These are phyloP conservation scores for Gillenia trifoliata DNA, from an alignment of 306 rosid species.

Conservation along the genomic window DNA sequence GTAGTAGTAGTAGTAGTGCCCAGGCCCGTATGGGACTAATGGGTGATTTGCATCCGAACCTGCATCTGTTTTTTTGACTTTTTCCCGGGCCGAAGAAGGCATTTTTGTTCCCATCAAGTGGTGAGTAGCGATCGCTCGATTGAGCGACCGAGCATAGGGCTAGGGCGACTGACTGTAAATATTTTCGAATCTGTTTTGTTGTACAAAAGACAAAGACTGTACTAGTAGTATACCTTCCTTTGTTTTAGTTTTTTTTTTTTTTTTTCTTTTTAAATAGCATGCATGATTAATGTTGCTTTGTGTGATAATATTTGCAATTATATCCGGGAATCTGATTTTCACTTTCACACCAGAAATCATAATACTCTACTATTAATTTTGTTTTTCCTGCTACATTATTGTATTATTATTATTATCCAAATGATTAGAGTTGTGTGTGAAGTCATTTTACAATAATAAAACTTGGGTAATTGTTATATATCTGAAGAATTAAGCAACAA, in stretches of 20 bases:
- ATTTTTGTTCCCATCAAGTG: conserved; percentile 28
- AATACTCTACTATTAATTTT: too few relatives aligned
- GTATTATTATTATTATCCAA: too few relatives aligned
- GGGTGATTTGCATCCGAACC: conserved; percentile 8
- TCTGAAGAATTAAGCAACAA: too few relatives aligned
- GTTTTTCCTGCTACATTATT: too few relatives aligned
- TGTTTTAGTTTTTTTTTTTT: background rate
- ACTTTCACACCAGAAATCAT: too few relatives aligned
- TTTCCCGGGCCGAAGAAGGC: conserved; percentile 10
- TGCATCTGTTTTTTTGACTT: background rate
- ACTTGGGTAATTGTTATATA: too few relatives aligned
- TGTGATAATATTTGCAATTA: background rate
- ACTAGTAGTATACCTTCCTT: background rate
- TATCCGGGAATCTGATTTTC: too few relatives aligned
- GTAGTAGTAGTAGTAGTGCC: background rate
- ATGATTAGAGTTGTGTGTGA: too few relatives aligned
- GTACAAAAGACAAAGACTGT: background rate
- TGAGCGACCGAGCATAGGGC: conserved; percentile 4
- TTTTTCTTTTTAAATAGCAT: background rate
- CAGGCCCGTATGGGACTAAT: background rate
- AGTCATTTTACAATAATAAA: too few relatives aligned
- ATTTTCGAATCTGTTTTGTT: conserved; percentile 12
- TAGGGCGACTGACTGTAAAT: conserved; percentile 14
- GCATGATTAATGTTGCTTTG: background rate
- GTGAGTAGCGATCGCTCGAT: background rate